Base-by-base conservation (phyloP, 1,284 basidiomycete species). In the Blastosporella zonata region DNA sequence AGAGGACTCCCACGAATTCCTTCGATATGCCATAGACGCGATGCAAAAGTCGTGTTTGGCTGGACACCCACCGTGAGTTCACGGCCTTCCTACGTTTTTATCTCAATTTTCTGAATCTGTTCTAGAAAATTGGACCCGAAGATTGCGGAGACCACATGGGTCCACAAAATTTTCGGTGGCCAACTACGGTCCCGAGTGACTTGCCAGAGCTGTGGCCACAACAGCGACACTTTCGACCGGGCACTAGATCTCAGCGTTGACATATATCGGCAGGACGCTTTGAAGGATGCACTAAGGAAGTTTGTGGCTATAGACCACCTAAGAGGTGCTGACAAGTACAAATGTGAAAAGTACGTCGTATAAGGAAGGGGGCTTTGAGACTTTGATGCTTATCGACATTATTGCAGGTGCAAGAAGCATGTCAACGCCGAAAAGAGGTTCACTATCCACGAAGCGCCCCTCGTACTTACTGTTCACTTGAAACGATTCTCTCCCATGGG, bases 1-100 rank as follows among this genome's bases (percentile, higher is more conserved):
- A 68, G 97, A 99, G 66, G 97, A 99, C 66, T 87, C 96, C 2
- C 97, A 99, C 67, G 97, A 99, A 68, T 99, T 99, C 63, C 81
- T 99, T 45, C 86, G 97, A 23, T 97, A 97, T 67, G 84, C 90
- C 20, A 84, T 98, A 29, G 97, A 99, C 61, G 88, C 88, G 21
- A 68, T 97, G 47, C 95, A 97, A 67, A 90, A 87, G 61, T 83
- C 88, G 7, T 92, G 89, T 63, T 72, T 96, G 46, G 78, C 80
- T 37, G 87, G 84, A 18, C 68, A 81, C 44, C 74, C 87, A 49
- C 81, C 84, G 88, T 92, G 64, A 59, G 82, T 75, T 45, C 54
- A 43, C 38, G 13, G 38, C 41, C 46, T 43, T 9, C 22, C 15
- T 35, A 12, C 5, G 3, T 6, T 2, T 23, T 3, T 17, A 22